Evolutionary conservation across 2,329 filamentous ascomycete genomes (phyloP).

Genomic region (Curvularia eragrostidis): DNA sequence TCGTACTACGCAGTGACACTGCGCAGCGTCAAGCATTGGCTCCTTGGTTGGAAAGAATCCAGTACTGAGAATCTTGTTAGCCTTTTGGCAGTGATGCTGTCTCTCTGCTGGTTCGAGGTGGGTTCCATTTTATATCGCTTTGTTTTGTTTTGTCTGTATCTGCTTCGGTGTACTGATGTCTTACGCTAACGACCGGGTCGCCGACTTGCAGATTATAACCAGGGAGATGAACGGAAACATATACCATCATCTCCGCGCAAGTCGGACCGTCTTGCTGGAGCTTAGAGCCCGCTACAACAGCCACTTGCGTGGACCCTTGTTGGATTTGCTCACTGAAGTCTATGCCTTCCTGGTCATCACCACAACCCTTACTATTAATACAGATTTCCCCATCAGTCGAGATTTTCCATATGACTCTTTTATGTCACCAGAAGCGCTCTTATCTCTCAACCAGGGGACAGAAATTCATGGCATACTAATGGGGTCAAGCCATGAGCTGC

Average conservation of each 20-base stretch:
- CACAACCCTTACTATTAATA: conserved; percentile 3
- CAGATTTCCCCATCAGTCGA: conserved; percentile 3
- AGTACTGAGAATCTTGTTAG: conserved; percentile 2
- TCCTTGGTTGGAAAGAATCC: conserved; percentile 3
- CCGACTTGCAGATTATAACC: neutral
- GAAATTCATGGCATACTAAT: conserved; percentile 6
- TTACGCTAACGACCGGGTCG: neutral
- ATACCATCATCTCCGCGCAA: conserved; percentile 7
- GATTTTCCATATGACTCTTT: conserved; percentile 5
- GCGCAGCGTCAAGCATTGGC: conserved; percentile 10
- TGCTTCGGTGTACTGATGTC: neutral
- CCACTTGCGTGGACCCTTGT: neutral
- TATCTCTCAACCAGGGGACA: neutral
- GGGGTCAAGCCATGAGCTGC: conserved; percentile 4
- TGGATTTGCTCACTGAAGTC: conserved; percentile 9
- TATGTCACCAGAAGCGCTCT: conserved; percentile 2
- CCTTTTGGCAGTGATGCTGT: conserved; percentile 3
- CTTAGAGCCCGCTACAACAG: neutral
- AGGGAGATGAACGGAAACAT: conserved; percentile 3
- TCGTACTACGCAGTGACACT: conserved; percentile 9
- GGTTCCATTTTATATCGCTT: neutral
- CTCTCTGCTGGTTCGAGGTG: conserved; percentile 9
- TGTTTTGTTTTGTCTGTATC: neutral
- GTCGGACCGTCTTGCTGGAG: conserved; percentile 6
- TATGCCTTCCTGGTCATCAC: conserved; percentile 10